These are phyloP conservation scores for Paramecium biaurelia DNA, from an alignment of 73 alveolate genomes.

Conservation along the genomic window DNA sequence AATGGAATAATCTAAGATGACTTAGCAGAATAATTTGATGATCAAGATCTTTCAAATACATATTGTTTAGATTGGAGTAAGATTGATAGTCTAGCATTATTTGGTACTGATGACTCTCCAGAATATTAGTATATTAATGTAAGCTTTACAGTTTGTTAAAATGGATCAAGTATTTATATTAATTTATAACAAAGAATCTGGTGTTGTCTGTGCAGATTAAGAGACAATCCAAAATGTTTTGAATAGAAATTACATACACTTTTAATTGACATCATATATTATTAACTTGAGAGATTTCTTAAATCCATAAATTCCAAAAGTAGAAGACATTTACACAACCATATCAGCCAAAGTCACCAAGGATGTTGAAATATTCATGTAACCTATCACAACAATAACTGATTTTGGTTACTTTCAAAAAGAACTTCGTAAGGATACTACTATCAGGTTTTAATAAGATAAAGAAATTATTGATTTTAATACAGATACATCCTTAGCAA, in stretches of 20 bases:
- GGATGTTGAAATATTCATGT: not conserved
- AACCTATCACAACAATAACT: not conserved
- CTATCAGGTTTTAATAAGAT: not conserved
- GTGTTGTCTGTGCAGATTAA: not conserved
- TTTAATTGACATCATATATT: not conserved
- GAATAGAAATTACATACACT: not conserved
- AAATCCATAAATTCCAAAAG: not conserved
- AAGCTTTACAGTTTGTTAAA: not conserved
- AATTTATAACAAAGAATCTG: not conserved
- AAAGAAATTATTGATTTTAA: not conserved
- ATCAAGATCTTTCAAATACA: not conserved
- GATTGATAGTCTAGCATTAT: not conserved
- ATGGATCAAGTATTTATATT: not conserved
- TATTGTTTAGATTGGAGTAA: conserved; percentile 1
- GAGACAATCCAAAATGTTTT: not conserved
- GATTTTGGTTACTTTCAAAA: not conserved
- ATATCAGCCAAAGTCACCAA: not conserved
- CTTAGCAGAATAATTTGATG: not conserved
- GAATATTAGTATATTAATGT: not conserved
- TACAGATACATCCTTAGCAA: not conserved
- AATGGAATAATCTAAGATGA: not conserved
- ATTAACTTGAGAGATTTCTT: not conserved
- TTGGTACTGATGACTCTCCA: not conserved
- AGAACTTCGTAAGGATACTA: not conserved
- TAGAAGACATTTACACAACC: not conserved